Conservation (phyloP, 495 filamentous ascomycete species). For the Lasiosphaeriaceae sp. region DNA sequence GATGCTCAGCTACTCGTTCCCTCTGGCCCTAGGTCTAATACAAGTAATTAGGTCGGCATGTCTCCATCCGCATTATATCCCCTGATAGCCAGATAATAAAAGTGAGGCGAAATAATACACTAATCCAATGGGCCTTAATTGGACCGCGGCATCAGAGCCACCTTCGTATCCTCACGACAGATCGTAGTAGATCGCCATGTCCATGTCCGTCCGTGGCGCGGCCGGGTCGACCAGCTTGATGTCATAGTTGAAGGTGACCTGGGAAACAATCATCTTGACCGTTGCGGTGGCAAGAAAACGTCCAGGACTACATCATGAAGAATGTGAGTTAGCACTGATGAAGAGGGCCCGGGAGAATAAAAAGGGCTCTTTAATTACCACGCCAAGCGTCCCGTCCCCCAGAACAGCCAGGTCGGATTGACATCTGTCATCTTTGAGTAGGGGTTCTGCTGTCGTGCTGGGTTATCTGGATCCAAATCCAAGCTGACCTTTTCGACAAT, state of each 20-base stretch:
- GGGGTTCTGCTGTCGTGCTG: conserved; percentile 11
- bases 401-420: conserved; percentile 18
- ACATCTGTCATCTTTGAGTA: conserved; percentile 22
- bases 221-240: conserved; percentile 12
- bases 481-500: neutral
- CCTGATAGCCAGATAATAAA: too few species aligned
- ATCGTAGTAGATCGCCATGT: conserved; percentile 23
- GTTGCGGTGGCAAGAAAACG: conserved; percentile 23
- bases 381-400: conserved; percentile 22
- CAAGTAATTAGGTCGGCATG: too few species aligned
- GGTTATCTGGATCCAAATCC: neutral
- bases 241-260: conserved; percentile 24
- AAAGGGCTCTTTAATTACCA: conserved; percentile 7
- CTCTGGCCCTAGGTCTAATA: too few species aligned
- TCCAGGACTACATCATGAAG: conserved; percentile 15
- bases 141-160: conserved; percentile 9
- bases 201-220: conserved; percentile 11
- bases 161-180: conserved; percentile 13
- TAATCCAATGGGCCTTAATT: neutral
- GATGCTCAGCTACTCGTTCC: too few species aligned
- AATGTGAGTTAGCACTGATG: neutral
- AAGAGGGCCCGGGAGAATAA: neutral
- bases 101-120: too few species aligned
- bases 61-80: too few species aligned
- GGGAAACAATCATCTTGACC: conserved; percentile 25